Conservation (phyloP, 176 grass and related monocot species). For the Dactylis glomerata region DNA sequence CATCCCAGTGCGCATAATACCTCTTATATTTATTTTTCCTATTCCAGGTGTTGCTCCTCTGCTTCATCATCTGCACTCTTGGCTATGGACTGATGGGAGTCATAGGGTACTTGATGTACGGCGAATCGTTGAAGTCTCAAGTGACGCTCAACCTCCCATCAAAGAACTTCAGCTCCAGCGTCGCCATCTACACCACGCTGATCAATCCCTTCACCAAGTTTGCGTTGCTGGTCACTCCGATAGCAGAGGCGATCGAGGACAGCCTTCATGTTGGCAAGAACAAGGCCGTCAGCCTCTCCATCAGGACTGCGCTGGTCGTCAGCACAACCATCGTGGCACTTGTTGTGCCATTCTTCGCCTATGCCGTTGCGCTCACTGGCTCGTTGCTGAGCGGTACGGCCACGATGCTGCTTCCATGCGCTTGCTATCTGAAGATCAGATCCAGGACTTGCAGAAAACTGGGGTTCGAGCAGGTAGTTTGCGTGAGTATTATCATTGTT, state of each 20-base stretch:
- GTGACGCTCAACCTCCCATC: conserved; percentile 76
- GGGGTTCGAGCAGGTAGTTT: conserved; percentile 48
- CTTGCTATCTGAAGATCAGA: conserved; percentile 78
- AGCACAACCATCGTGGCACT: conserved; percentile 66
- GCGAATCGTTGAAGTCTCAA: conserved; percentile 56
- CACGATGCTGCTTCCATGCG: conserved; percentile 66
- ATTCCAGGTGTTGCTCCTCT: conserved; percentile 59
- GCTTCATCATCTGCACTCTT: conserved; percentile 63
- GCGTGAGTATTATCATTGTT: conserved; percentile 45
- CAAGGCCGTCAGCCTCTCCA: conserved; percentile 14
- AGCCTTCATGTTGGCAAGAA: conserved; percentile 41
- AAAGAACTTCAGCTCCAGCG: conserved; percentile 38
- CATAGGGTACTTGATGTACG: conserved; percentile 87
- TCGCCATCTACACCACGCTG: conserved; percentile 83
- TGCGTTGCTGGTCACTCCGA: conserved; percentile 33
- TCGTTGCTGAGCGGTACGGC: conserved; percentile 64
- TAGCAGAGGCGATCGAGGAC: conserved; percentile 70
- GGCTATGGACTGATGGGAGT: conserved; percentile 62
- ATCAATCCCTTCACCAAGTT: conserved; percentile 86
- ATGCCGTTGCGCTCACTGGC: conserved; percentile 56
- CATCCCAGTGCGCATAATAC: not conserved
- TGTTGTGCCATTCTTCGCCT: conserved; percentile 59
- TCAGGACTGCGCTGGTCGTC: conserved; percentile 61
- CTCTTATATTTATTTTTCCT: not conserved
- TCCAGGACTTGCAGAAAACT: conserved; percentile 40